Conservation (phyloP, 2,329 filamentous ascomycete genomes). For the Tolypocladium inflatum region DNA sequence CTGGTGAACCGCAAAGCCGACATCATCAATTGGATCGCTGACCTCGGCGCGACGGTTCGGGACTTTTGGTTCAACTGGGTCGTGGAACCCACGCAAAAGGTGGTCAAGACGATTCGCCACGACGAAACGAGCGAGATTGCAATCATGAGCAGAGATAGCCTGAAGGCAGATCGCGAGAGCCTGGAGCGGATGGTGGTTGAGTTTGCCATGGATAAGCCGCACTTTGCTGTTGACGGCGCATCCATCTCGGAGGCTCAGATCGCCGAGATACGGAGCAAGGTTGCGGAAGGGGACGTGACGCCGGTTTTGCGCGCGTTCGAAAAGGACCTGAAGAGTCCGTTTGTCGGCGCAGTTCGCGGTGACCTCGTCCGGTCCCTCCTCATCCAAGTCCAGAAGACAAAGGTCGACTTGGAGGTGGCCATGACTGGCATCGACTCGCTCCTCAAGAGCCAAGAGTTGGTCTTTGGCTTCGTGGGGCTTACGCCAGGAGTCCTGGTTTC, state of each 20-base stretch:
- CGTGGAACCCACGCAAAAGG: constrained; percentile 69
- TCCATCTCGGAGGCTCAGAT: constrained; percentile 61
- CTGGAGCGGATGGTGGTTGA: constrained; percentile 97
- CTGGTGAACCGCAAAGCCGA: constrained; percentile 66
- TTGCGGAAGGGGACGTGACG: constrained; percentile 86
- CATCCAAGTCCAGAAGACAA: constrained; percentile 97
- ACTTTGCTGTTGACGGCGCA: constrained; percentile 39
- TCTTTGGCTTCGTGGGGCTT: constrained; percentile 94
- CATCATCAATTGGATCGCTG: constrained; percentile 69
- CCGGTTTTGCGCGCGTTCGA: constrained; percentile 88
- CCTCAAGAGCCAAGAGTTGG: constrained; percentile 89
- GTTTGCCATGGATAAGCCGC: constrained; percentile 77
- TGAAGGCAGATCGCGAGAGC: constrained; percentile 83
- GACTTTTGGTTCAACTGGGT: constrained; percentile 99
- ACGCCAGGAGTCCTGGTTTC: constrained; percentile 89
- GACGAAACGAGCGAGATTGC: constrained; percentile 89
- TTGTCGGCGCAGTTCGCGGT: constrained; percentile 73
- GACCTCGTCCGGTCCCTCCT: constrained; percentile 84
- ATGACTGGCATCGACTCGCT: constrained; percentile 93
- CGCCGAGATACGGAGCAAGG: constrained; percentile 63
- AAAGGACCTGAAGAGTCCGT: constrained; percentile 71
- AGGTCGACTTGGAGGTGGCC: constrained; percentile 93
- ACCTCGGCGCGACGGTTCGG: constrained; percentile 66
- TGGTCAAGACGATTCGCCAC: constrained; percentile 87
- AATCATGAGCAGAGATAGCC: constrained; percentile 88